These are phyloP conservation scores for Salix caprea DNA, from an alignment of 345 rosid species.

Conservation along the genomic window DNA sequence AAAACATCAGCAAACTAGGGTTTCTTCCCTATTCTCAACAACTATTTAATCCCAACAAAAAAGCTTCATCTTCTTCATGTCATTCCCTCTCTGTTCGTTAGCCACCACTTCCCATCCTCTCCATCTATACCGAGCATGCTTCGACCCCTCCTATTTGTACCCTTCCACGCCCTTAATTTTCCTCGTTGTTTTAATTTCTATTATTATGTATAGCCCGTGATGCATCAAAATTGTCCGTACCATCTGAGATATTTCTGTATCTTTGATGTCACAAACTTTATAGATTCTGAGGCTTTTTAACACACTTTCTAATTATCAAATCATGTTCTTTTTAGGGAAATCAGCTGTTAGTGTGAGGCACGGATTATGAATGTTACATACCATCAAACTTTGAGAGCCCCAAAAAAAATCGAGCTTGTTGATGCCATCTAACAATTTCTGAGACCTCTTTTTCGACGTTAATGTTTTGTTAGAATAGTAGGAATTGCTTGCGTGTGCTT, in stretches of 20 bases:
- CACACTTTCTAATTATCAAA: too few species aligned
- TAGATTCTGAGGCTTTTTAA: slow-evolving; percentile 4
- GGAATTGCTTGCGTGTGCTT: background rate
- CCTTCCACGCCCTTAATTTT: background rate
- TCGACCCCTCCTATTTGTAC: too few species aligned
- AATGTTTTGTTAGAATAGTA: background rate
- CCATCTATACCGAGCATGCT: background rate
- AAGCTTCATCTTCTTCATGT: fast-evolving
- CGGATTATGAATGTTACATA: background rate
- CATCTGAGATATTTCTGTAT: slow-evolving; percentile 10
- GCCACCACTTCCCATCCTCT: background rate
- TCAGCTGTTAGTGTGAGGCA: background rate
- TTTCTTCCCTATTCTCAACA: background rate
- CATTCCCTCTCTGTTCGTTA: fast-evolving
- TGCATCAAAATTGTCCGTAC: slow-evolving; percentile 15
- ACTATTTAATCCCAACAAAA: background rate
- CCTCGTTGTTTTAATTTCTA: background rate
- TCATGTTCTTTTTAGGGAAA: background rate
- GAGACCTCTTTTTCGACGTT: background rate
- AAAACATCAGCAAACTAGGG: background rate
- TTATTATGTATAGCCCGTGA: background rate
- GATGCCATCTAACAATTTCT: background rate
- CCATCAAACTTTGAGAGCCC: slow-evolving; percentile 24
- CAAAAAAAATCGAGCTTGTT: background rate
- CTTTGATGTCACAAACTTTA: slow-evolving; percentile 6